Evolutionary conservation across 2,329 filamentous ascomycete species (phyloP), one percentile per base, ranked within the genome.

Genomic region (Diaporthe sp.): DNA sequence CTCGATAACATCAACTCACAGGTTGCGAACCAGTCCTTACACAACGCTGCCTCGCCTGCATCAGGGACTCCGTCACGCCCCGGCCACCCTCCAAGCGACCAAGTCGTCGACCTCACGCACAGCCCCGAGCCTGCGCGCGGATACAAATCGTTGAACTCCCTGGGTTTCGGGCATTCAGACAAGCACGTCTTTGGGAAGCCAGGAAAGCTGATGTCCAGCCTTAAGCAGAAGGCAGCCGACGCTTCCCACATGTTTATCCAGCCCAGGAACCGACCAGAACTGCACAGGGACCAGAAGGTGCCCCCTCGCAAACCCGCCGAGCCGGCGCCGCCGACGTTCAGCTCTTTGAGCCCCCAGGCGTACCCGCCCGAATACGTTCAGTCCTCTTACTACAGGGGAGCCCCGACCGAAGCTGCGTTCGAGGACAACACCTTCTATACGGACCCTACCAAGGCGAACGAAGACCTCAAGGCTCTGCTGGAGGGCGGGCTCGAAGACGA

Each of bases 401-500:
- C 75, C 27, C 63, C 61, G 22, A 56, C n/a, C 1, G 70, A 78
- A 7, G 76, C 72, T 10, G 70, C 75, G 27, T 76, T 81, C 39
- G 83, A 81, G n/a, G 85, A 88, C n/a, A 84, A 86, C 71, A 84
- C 86, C 2, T 86, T 91, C 75, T 95, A 94, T 77, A 91, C 93
- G 8, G 93, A 96, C 77, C 90, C 93, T 0, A 86, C 86, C 73
- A 93, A 94, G 81, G 94, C 94, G 15, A 91, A 90, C 68, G 92
- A 92, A 61, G 94, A 96, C 77, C 88, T 97, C 77, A 97, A 97
- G 81, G 93, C 93, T 10, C 83, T 97, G n/a, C 86, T 97, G 1
- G 94, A 96, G 81, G 94, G 94, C 10, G 93, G 93, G 13, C 91
- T 96, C 83, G 93, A 96, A 70, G 93, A 94, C 19, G 92, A 93